Percentiles rank a stretch among this genome's conserved stretches.
phyloP scores from a whole-genome alignment of 164 flowering plant species.

The Euptelea pleiosperma region DNA sequence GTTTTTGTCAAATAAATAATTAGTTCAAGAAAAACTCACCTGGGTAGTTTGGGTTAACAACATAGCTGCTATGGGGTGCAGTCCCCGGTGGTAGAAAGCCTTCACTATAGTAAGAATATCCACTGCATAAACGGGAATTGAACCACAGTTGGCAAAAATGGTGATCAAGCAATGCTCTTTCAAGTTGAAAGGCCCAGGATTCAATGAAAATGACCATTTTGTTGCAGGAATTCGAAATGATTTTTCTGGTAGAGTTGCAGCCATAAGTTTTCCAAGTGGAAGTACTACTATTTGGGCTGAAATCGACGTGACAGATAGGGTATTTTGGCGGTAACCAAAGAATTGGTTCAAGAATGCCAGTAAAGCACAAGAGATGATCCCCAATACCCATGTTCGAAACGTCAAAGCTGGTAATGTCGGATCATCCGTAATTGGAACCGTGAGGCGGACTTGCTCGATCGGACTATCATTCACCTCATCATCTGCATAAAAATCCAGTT shows the following conservation, averaged over 20 bases:
- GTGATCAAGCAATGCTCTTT: conserved; percentile 17
- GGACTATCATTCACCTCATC: no score
- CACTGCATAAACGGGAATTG: background rate
- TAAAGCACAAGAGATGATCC: conserved; percentile 1
- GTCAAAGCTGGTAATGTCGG: conserved; percentile 13
- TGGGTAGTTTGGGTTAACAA: no score
- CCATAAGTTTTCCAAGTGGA: conserved; percentile 17
- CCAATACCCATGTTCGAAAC: conserved; percentile 18
- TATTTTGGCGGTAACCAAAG: conserved; percentile 6
- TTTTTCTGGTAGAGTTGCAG: conserved; percentile 9
- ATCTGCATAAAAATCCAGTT: no score
- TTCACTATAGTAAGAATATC: background rate
- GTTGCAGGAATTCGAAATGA: conserved; percentile 1
- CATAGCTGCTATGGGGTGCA: no score
- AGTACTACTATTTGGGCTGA: conserved; percentile 14
- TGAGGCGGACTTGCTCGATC: conserved; percentile 13
- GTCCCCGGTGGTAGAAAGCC: conserved; percentile 13
- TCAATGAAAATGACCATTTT: conserved; percentile 12
- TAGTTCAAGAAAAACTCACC: no score
- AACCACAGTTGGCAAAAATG: conserved; percentile 6
- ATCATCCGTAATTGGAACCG: conserved; percentile 15
- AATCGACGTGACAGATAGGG: conserved; percentile 7
- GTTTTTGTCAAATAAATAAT: no score
- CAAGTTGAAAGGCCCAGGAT: conserved; percentile 20
- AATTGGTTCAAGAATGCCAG: conserved; percentile 10